Conservation (phyloP, 257 asterid species). For the Petrea volubilis region DNA sequence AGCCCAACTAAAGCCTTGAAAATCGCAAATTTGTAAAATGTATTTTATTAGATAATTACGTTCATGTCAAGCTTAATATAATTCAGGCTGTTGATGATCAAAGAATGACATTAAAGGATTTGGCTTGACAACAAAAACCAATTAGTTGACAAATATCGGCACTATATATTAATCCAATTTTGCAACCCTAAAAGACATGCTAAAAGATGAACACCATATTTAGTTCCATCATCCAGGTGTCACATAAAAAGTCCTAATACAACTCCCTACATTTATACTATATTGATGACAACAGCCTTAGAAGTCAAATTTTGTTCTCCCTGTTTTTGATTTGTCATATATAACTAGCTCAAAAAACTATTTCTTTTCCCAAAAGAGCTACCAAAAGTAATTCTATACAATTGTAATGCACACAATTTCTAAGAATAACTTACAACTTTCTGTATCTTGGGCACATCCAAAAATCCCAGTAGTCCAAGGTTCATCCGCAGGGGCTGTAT, state of each 20-base stretch:
- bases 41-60: too few relatives aligned
- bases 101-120: background rate
- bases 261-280: background rate
- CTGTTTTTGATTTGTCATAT: background rate
- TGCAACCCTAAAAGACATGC: background rate
- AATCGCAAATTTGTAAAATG: too few relatives aligned
- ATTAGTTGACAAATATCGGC: background rate
- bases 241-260: background rate
- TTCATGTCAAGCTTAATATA: background rate
- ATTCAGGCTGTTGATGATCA: background rate
- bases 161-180: background rate
- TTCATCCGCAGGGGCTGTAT: slow-evolving; percentile 88
- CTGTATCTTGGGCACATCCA: slow-evolving; percentile 77
- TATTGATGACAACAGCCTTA: background rate
- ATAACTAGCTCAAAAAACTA: background rate
- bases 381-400: background rate
- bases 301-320: background rate
- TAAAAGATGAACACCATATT: background rate
- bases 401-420: background rate
- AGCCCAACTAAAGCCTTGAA: too few relatives aligned
- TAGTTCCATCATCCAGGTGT: background rate
- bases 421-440: slow-evolving; percentile 69
- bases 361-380: background rate
- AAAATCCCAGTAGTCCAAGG: slow-evolving; percentile 96
- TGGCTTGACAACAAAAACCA: background rate